A percentile compares a stretch with the other conserved stretches of the same genome.
These are phyloP conservation scores for Liriodendron chinense DNA, from an alignment of 164 flowering plant species.

Conservation along the genomic window DNA sequence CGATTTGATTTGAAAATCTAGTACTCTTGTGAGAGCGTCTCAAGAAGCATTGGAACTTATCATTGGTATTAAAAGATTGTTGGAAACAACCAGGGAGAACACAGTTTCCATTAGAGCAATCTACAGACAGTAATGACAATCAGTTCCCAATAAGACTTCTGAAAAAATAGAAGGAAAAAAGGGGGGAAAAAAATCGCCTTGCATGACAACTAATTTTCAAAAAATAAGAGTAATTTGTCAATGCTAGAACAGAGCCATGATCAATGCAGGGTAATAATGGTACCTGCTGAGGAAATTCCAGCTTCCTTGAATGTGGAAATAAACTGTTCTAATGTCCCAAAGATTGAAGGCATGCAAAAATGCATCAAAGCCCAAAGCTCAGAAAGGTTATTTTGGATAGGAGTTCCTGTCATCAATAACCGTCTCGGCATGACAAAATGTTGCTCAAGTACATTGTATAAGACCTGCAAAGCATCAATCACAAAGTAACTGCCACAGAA, in stretches of 20 bases:
- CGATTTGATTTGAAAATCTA: neutral
- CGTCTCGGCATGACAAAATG: slow-evolving; percentile 78
- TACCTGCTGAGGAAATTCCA: slow-evolving; percentile 55
- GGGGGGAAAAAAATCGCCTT: neutral
- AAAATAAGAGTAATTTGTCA: neutral
- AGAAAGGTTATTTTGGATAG: slow-evolving; percentile 90
- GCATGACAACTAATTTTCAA: neutral
- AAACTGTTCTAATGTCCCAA: slow-evolving; percentile 77
- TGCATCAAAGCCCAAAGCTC: slow-evolving; percentile 98
- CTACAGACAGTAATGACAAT: neutral
- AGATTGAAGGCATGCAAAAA: slow-evolving; percentile 87
- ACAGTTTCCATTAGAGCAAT: neutral
- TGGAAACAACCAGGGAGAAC: neutral
- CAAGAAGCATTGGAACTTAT: neutral
- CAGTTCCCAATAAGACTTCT: neutral
- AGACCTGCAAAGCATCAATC: slow-evolving; percentile 48
- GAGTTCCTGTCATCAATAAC: slow-evolving; percentile 91
- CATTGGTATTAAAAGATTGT: too few relatives aligned
- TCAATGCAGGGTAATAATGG: neutral
- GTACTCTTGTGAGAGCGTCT: neutral
- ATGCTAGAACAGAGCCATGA: neutral
- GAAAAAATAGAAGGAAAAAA: neutral
- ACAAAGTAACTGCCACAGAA: slow-evolving; percentile 3
- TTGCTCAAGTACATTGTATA: slow-evolving; percentile 67
- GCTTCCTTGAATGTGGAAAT: slow-evolving; percentile 65